Percentiles rank a stretch among this genome's conserved stretches.
phyloP scores from a whole-genome alignment of 805 yeast species.

The Yamadazyma akitaensis region DNA sequence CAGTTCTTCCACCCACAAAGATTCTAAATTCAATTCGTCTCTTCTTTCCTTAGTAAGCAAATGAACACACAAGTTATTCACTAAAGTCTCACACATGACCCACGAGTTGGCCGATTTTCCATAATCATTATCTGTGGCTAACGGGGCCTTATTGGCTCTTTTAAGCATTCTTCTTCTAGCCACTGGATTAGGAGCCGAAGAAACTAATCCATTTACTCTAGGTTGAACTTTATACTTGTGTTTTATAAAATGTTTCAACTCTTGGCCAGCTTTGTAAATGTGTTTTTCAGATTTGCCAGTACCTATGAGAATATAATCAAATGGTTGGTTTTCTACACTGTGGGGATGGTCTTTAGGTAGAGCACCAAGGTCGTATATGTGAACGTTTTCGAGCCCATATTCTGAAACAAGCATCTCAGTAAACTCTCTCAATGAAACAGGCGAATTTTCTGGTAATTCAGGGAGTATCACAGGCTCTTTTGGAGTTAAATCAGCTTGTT shows the following conservation, averaged over 20 bases:
- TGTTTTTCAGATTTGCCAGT: slow-evolving; percentile 80
- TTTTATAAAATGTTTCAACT: slow-evolving; percentile 58
- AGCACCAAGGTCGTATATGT: slow-evolving; percentile 60
- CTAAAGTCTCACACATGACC: slow-evolving; percentile 63
- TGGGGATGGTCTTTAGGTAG: slow-evolving; percentile 30
- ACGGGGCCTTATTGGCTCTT: slow-evolving; percentile 51
- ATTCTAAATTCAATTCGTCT: slow-evolving; percentile 64
- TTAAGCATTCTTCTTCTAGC: slow-evolving; percentile 41
- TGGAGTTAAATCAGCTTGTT: slow-evolving; percentile 21
- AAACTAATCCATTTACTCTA: slow-evolving; percentile 66
- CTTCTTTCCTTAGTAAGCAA: slow-evolving; percentile 71
- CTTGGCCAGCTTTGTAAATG: slow-evolving; percentile 63
- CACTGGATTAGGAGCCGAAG: slow-evolving; percentile 46
- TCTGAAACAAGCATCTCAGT: slow-evolving; percentile 50
- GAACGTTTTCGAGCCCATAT: slow-evolving; percentile 63
- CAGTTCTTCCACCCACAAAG: slow-evolving; percentile 46
- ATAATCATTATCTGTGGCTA: slow-evolving; percentile 53
- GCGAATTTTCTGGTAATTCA: slow-evolving; percentile 56
- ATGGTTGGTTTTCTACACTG: slow-evolving; percentile 24
- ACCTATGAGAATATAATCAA: slow-evolving; percentile 49
- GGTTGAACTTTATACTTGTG: slow-evolving; percentile 41
- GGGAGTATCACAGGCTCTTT: slow-evolving; percentile 38
- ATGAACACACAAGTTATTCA: slow-evolving; percentile 66
- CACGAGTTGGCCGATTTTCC: slow-evolving; percentile 67
- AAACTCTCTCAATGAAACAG: slow-evolving; percentile 46